Evolutionary conservation across 1,139 yeast genomes (phyloP), one percentile per base, ranked within the genome.

Genomic region (Yamadazyma atmosphaerica): DNA sequence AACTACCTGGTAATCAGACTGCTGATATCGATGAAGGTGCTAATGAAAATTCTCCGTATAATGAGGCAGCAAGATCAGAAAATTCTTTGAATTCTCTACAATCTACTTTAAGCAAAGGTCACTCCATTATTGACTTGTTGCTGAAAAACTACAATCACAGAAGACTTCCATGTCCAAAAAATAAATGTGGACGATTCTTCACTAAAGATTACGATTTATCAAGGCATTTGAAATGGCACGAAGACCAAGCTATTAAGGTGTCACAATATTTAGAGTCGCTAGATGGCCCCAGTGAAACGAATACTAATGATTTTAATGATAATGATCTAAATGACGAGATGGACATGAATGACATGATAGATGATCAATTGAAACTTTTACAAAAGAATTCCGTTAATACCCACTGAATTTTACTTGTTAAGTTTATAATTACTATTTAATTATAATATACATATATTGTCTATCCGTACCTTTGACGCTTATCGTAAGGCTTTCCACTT

Each of bases 201-300:
- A 59, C 67, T 14, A 61, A 72, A 41, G 68, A 69, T 0, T 68
- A 70, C 47, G 84, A 79, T 50, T 55, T 79, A 26, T 53, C 56
- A 16, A 63, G 84, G 34, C 87, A 81, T 52, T 47, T 80, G 35
- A 58, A 55, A 29, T 78, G 84, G 83, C 86, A 81, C 51, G 65
- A 67, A 9, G 59, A 60, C 16, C 67, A 68, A 26, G 49, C 63
- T 41, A 46, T 45, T 32, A 63, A 58, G 45, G 60, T 71, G 10
- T 67, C 65, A 38, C 44, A 44, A 8, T 70, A 60, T 39, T 56
- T 72, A 42, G 50, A 49, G 6, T 56, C 65, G 1, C 49, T 70
- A 29, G 60, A 58, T 21, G 37, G 46, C 12, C 51, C 45, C n/a
- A 42, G 38, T 8, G 42, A 38, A 22, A 33, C 35, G 17, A 39